Conservation (phyloP, 352 stramenopile genomes). For the Phytopythium boreale region DNA sequence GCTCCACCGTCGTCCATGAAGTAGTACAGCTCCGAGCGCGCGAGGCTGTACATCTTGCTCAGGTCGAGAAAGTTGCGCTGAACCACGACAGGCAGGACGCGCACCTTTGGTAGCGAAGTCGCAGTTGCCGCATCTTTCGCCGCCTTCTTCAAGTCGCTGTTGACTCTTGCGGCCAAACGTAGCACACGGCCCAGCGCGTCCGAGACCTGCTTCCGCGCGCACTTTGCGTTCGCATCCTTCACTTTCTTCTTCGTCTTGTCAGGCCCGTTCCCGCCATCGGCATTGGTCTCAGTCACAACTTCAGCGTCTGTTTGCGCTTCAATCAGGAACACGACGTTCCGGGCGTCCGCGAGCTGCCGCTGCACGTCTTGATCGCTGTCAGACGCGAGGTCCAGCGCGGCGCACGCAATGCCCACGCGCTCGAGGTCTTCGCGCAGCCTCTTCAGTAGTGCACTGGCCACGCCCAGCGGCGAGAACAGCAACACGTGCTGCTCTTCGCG, state of each 20-base stretch:
- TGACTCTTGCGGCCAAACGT: background rate
- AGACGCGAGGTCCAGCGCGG: background rate
- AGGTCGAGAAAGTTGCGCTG: conserved; percentile 62
- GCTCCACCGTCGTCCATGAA: conserved; percentile 50
- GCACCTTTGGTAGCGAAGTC: conserved; percentile 12
- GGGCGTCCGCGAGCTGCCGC: background rate
- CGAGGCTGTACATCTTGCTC: conserved; percentile 73
- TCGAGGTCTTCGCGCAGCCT: conserved; percentile 1
- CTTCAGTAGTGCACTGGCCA: background rate
- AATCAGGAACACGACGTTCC: conserved; percentile 32
- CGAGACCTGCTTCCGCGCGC: conserved; percentile 32
- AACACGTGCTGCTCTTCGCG: conserved; percentile 3
- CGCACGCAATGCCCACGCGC: background rate
- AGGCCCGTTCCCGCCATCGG: conserved; percentile 18
- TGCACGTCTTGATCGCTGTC: background rate
- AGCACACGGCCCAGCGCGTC: conserved; percentile 39
- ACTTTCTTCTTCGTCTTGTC: conserved; percentile 13
- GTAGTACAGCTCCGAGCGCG: conserved; percentile 64
- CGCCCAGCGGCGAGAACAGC: conserved; percentile 5
- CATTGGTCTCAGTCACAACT: background rate
- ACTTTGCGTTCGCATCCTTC: conserved; percentile 10
- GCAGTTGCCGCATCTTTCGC: conserved; percentile 13
- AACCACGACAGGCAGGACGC: conserved; percentile 54
- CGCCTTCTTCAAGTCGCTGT: conserved; percentile 11
- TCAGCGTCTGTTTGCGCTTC: conserved; percentile 16